phyloP scores from a whole-genome alignment of 2,329 filamentous ascomycete species.

The Fusarium sp. region DNA sequence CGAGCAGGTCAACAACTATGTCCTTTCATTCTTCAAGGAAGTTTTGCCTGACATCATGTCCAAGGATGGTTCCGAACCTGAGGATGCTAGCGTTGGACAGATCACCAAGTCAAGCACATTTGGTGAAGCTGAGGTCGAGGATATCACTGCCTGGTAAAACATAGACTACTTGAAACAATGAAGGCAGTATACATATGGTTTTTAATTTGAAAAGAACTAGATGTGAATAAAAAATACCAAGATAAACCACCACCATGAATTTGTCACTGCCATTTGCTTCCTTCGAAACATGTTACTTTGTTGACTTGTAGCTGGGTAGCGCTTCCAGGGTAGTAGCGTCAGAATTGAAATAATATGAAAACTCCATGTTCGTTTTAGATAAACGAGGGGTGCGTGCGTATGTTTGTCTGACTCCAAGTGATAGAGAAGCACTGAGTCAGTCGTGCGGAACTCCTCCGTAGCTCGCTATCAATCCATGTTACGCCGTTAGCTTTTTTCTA shows the following conservation, averaged over 20 bases:
- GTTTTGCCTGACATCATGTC: constrained; percentile 91
- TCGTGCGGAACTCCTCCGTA: background rate
- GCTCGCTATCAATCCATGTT: background rate
- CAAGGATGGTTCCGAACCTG: constrained; percentile 64
- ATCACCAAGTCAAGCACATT: constrained; percentile 91
- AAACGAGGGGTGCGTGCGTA: background rate
- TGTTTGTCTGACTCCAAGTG: background rate
- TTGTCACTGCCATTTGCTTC: background rate
- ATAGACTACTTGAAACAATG: background rate
- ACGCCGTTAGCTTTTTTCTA: background rate
- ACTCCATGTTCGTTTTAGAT: background rate
- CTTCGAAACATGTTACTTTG: background rate
- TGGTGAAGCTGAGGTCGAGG: constrained; percentile 94
- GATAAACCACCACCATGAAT: background rate
- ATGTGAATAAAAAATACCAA: constrained; percentile 13
- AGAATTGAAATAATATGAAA: background rate
- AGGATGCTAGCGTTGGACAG: constrained; percentile 67
- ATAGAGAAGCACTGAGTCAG: constrained; percentile 13
- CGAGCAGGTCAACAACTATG: constrained; percentile 92
- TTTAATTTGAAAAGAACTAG: constrained; percentile 4
- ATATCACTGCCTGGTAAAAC: constrained; percentile 92
- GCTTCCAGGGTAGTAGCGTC: background rate
- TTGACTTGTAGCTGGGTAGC: background rate
- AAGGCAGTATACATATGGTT: background rate
- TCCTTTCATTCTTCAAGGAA: constrained; percentile 85